Evolutionary conservation across 2,329 filamentous ascomycete genomes (phyloP), one percentile per base, ranked within the genome.

Genomic region (Botrytis paeoniae): DNA sequence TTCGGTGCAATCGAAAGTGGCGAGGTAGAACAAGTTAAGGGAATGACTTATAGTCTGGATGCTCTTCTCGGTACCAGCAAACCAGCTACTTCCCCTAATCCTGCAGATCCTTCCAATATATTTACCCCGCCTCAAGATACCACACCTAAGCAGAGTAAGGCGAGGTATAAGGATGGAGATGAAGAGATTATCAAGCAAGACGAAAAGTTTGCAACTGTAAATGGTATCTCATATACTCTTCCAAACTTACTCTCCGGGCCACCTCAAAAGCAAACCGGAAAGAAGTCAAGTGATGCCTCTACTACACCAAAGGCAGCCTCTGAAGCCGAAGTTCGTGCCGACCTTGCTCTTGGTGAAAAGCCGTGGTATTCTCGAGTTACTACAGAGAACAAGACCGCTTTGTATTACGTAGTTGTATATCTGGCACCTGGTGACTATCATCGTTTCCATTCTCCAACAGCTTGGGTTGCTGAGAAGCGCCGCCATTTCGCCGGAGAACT

Each of bases 401-500:
- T 99, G 12, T 97, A 97, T 85, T 99, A 98, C 83, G 93, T 87
- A 75, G 97, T 99, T 75, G 90, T 99, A 80, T 99, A 99, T 83
- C 89, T 99, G 61, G 96, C 97, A 0, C 96, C 96, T 0, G 96
- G 96, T 68, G 97, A 99, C 84, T 99, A 99, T 84, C 96, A 99
- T 84, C 93, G 95, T 76, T 99, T 98, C 85, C 97, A 99, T 85
- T 97, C 93, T 1, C 96, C 96, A 0, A 91, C 94, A 2, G 92
- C 93, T 78, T 99, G 96, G 96, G 94, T 99, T 25, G 96, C 96
- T 48, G 93, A 98, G 83, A 91, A 91, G 76, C 91, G 97, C 61
- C 93, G 96, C n/a, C 96, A 99, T 84, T 99, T 99, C 81, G 95
- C 96, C 0, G 96, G 96, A 73, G 97, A 99, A 83, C 87, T 99